Conservation (phyloP, 257 asterid species). For the Solanum chilense region DNA sequence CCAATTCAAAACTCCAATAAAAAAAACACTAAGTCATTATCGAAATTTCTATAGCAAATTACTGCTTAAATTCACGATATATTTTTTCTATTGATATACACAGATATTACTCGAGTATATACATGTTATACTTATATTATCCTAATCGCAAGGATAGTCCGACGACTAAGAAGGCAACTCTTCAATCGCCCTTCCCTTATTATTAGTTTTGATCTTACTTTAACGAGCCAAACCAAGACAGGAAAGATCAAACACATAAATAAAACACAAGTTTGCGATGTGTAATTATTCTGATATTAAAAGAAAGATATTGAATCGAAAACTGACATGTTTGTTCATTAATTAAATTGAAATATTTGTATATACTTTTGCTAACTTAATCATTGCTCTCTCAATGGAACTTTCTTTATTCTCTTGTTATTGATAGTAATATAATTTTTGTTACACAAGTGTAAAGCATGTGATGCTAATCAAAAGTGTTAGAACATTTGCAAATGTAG, state of each 20-base stretch:
- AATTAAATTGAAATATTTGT: background rate
- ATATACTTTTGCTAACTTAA: background rate
- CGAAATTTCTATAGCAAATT: accelerated
- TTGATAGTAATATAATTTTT: background rate
- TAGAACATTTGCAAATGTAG: background rate
- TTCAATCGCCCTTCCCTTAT: background rate
- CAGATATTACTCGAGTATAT: background rate
- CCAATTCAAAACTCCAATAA: slow-evolving; percentile 6
- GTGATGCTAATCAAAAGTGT: background rate
- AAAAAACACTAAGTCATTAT: background rate
- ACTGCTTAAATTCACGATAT: background rate
- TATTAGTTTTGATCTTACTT: background rate
- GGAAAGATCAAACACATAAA: background rate
- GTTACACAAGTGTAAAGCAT: background rate
- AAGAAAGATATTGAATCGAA: background rate
- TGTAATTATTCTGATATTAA: background rate
- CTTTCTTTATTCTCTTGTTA: background rate
- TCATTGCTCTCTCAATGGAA: background rate
- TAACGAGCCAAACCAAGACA: background rate
- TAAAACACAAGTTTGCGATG: background rate
- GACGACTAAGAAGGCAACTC: background rate
- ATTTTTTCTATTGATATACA: background rate
- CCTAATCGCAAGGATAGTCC: background rate
- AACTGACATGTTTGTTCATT: background rate
- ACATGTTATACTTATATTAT: background rate